These are phyloP conservation scores for Ganoderma meredithae DNA, from an alignment of 1,284 basidiomycete genomes.

Conservation along the genomic window DNA sequence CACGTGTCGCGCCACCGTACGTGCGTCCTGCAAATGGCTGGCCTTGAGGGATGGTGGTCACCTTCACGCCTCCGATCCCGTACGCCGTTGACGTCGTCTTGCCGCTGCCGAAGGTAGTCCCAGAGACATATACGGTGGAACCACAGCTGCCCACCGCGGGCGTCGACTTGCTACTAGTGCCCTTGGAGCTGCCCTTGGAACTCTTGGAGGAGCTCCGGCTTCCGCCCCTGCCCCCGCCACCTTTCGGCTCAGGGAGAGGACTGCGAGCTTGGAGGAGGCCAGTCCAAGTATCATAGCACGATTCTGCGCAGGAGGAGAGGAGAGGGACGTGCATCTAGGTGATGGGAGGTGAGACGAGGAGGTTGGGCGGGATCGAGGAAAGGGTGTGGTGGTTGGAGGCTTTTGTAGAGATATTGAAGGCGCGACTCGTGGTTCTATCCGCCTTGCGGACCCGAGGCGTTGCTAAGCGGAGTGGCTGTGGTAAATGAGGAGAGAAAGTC, in stretches of 20 bases:
- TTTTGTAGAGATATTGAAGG: neutral
- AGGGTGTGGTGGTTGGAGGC: neutral
- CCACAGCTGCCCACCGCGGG: conserved; percentile 14
- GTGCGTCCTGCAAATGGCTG: conserved; percentile 51
- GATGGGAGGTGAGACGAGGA: neutral
- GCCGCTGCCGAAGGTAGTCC: conserved; percentile 37
- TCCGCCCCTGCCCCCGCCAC: conserved; percentile 30
- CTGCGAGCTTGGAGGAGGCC: neutral
- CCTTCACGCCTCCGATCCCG: conserved; percentile 45
- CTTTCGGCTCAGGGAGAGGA: conserved; percentile 10
- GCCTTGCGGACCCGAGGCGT: neutral
- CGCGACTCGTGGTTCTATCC: neutral
- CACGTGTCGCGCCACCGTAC: conserved; percentile 50
- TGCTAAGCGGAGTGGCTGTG: neutral
- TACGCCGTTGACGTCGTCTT: conserved; percentile 42
- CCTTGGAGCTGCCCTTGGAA: neutral
- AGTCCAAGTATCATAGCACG: neutral
- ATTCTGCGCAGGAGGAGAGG: neutral
- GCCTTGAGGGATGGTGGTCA: conserved; percentile 47
- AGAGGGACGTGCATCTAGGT: conserved; percentile 3
- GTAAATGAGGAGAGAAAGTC: neutral
- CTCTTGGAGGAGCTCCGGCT: conserved; percentile 34
- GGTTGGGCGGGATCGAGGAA: neutral
- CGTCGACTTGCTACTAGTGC: conserved; percentile 23
- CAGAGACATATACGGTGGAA: conserved; percentile 36